Conservation (phyloP, 805 yeast genomes). For the Barnettozyma sucrosica region DNA sequence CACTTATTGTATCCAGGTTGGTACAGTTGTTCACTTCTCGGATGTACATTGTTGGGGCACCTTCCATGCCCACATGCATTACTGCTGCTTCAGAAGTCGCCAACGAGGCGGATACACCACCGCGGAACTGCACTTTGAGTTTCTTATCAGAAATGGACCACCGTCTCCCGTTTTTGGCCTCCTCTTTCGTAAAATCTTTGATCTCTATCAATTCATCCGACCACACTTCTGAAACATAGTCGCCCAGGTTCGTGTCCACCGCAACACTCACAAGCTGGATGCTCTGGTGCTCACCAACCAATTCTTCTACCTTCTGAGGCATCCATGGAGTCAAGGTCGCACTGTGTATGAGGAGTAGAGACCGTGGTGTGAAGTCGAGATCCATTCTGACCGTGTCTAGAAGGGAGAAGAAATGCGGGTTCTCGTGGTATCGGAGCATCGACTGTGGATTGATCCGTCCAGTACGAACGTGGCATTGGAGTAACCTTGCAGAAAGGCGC, state of each 20-base stretch:
- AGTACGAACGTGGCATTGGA: neutral
- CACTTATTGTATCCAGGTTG: neutral
- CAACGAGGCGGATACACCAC: neutral
- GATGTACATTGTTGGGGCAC: neutral
- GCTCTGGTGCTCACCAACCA: neutral
- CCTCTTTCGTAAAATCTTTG: neutral
- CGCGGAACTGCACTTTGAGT: neutral
- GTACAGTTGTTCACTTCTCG: neutral
- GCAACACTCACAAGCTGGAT: slow-evolving; percentile 1
- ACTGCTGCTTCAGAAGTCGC: neutral
- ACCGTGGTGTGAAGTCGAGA: neutral
- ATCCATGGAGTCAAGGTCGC: neutral
- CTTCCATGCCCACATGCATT: neutral
- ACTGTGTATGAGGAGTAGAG: neutral
- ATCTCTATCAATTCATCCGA: slow-evolving; percentile 2
- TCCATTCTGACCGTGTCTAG: neutral
- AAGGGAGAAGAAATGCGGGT: neutral
- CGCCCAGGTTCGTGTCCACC: slow-evolving; percentile 2
- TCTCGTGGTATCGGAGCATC: neutral
- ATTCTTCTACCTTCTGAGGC: neutral
- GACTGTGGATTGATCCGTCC: neutral
- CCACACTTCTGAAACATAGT: slow-evolving; percentile 2
- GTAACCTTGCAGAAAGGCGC: neutral
- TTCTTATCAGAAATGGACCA: neutral
- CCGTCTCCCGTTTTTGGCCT: neutral